Percentiles rank a stretch among this genome's conserved stretches.
phyloP scores from a whole-genome alignment of 306 rosid genomes.

The Ormosia emarginata region DNA sequence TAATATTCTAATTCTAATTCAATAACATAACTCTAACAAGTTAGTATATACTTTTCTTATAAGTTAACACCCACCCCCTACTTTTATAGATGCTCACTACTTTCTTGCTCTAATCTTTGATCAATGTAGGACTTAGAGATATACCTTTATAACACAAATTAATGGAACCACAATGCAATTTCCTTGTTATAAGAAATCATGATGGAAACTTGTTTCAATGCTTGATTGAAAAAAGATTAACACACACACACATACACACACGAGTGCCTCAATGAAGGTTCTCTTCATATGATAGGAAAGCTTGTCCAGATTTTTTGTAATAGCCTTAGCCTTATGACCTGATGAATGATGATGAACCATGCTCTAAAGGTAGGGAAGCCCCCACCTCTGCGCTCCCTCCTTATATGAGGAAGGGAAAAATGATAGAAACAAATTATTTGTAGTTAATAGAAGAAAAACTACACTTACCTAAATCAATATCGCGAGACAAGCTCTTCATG shows the following conservation, averaged over 20 bases:
- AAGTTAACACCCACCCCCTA: no score
- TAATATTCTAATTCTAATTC: no score
- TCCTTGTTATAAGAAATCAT: slow-evolving; percentile 1
- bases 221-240: neutral
- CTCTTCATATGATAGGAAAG: slow-evolving; percentile 3
- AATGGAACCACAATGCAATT: slow-evolving; percentile 18
- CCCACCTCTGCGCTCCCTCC: neutral
- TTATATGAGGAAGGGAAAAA: neutral
- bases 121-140: no score
- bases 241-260: no score
- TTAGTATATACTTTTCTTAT: no score
- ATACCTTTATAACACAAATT: neutral
- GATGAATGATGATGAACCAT: neutral
- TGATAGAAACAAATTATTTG: neutral
- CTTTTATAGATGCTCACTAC: no score
- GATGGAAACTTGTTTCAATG: slow-evolving; percentile 16
- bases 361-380: neutral
- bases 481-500: slow-evolving; percentile 54
- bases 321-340: no score
- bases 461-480: slow-evolving; percentile 52
- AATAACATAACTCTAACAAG: no score
- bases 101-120: no score
- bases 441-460: neutral
- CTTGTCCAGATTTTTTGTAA: neutral
- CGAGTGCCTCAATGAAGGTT: slow-evolving; percentile 11